Base-by-base conservation (phyloP, 2,329 filamentous ascomycete species). In the Ceratocystis variospora region DNA sequence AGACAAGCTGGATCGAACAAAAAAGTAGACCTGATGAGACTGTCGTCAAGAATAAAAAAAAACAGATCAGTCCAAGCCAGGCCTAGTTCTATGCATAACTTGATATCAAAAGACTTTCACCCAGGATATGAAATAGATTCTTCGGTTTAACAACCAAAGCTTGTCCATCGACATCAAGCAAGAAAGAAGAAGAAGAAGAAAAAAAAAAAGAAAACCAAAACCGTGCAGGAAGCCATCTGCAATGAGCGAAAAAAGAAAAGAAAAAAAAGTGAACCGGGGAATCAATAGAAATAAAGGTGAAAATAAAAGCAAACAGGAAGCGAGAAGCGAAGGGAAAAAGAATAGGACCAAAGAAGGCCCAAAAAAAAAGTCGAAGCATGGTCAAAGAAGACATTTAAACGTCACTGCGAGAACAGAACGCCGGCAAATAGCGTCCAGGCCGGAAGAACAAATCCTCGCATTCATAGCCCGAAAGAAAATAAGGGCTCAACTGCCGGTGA, bases 151-250 rank as follows among this genome's bases (percentile, higher is more conserved):
- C 17, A 17, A 22, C 33, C 55, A 59, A 59, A 28, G 31, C 17
- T 25, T 33, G 55, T 59, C 55, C 17, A n/a, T 50, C 61, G 61
- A 64, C 22, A 59, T 5, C 22, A 59, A 44, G 15, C n/a, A 48
- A 62, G 44, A 37, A 62, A 66, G 50, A 10, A 50, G 33, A 22
- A 63, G 62, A 25, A 63, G 33, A 22, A 63, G 62, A 25, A 63
- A 17, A 65, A 48, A 65, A 31, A 37, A 48, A 28, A 62, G 15
- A 8, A 37, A 66, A 62, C 19, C 61, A 48, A 62, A 57, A 48
- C n/a, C 33, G 45, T 62, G 48, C 50, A 63, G 22, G 33, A n/a
- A 45, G 31, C n/a, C 33, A 62, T 44, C 33, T 55, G 37, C 44
- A 19, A 19, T n/a, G 45, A 45, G 37, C 12, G 25, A 28, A 28